Base-by-base conservation (phyloP, 306 rosid species). In the Cicer arietinum region DNA sequence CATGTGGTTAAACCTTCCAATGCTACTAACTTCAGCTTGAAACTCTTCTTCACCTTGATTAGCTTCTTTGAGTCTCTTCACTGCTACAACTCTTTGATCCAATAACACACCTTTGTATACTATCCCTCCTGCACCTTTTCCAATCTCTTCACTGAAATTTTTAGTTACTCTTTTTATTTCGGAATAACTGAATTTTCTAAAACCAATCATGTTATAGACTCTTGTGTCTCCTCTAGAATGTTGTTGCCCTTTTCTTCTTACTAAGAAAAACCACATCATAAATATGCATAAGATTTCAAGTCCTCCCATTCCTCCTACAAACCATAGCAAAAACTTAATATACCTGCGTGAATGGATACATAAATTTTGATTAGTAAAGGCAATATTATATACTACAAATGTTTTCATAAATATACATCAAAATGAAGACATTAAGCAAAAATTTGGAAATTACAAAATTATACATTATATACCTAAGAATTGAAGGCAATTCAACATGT, bases 1-100 rank as follows among this genome's bases (percentile, higher is more conserved):
- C 85, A 86, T 90, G 60, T 86, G 92, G 59, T 90, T 87, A 17
- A 88, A 82, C 76, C 79, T 86, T 76, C 89, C 89, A 16, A 87
- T 86, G 66, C 78, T 84, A 43, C 86, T 87, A 14, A 79, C 90
- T 82, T 90, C 95, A 0, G 89, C 83, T 0, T 88, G 89, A 57
- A 90, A 90, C 52, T 90, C 90, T 7, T 79, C 85, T 76, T 90
- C 92, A 39, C 83, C 89, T 82, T 84, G 84, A 40, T 65, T 80
- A 7, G 86, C 79, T 39, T 66, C 89, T 10, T 35, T 45, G 2
- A 90, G 80, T 42, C 76, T 25, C 79, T 90, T 90, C 51, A 90
- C 69, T 7, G 95, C 92, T 1, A 71, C 88, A 7, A 80, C 79
- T 52, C 89, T 52, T 60, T 46, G 10, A 59, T 90, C 92, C 3